phyloP scores from a whole-genome alignment of 805 yeast genomes.

The Candida rishiriensis region DNA sequence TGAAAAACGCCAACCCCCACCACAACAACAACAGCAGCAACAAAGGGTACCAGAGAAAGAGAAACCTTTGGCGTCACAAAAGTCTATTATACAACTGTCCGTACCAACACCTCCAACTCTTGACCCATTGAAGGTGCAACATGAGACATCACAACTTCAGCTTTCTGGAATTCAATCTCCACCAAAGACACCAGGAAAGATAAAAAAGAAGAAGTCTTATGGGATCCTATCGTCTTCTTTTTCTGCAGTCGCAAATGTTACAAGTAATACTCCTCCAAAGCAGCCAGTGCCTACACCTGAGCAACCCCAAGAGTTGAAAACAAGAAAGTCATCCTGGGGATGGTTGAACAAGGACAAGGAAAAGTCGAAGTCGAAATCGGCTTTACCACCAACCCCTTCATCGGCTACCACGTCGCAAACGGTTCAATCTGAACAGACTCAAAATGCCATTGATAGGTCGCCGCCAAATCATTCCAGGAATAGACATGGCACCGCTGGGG shows the following conservation, averaged over 20 bases:
- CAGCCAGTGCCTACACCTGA: background rate
- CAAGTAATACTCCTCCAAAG: background rate
- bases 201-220: slow-evolving; percentile 7
- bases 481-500: slow-evolving; percentile 25
- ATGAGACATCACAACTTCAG: slow-evolving; percentile 3
- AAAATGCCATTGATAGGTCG: slow-evolving; percentile 3
- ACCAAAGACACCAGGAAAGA: slow-evolving; percentile 5
- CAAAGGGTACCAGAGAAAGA: too few species aligned
- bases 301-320: background rate
- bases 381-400: background rate
- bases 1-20: too few species aligned
- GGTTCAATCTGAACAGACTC: slow-evolving; percentile 1
- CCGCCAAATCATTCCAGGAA: slow-evolving; percentile 25
- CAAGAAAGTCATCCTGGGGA: slow-evolving; percentile 13
- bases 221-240: slow-evolving; percentile 1
- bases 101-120: too few species aligned
- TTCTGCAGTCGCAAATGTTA: too few species aligned
- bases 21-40: too few species aligned
- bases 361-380: background rate
- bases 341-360: slow-evolving; percentile 8
- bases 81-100: too few species aligned
- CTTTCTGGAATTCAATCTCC: slow-evolving; percentile 5
- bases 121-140: too few species aligned
- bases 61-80: too few species aligned
- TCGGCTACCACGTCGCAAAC: slow-evolving; percentile 8